These are phyloP conservation scores for Yamadazyma paraphyllophila DNA, from an alignment of 805 yeast species.

Conservation along the genomic window DNA sequence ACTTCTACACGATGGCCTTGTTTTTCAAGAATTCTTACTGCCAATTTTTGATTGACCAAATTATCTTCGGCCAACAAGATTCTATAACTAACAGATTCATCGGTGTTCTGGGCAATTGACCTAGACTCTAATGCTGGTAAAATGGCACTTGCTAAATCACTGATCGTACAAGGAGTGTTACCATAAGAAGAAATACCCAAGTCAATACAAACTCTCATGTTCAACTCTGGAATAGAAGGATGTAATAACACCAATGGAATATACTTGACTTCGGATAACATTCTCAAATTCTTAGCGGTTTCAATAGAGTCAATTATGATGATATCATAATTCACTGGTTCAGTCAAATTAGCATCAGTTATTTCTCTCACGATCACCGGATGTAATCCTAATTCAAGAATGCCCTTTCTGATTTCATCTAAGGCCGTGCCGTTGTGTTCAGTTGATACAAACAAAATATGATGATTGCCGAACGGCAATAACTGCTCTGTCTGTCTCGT, in stretches of 20 bases:
- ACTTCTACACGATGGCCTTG: slow-evolving; percentile 83
- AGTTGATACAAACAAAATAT: slow-evolving; percentile 67
- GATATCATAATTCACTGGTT: slow-evolving; percentile 67
- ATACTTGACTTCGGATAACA: slow-evolving; percentile 74
- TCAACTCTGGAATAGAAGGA: slow-evolving; percentile 71
- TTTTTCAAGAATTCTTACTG: slow-evolving; percentile 80
- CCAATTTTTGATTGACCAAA: slow-evolving; percentile 81
- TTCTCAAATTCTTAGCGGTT: slow-evolving; percentile 66
- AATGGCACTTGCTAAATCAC: slow-evolving; percentile 78
- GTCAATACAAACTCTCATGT: slow-evolving; percentile 79
- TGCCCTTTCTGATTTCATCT: slow-evolving; percentile 48
- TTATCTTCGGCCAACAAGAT: slow-evolving; percentile 85
- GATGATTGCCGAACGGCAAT: slow-evolving; percentile 68
- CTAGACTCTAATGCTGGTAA: slow-evolving; percentile 84
- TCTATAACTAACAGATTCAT: slow-evolving; percentile 71
- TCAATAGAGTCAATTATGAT: slow-evolving; percentile 80
- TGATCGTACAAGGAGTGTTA: slow-evolving; percentile 79
- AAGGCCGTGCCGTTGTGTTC: slow-evolving; percentile 53
- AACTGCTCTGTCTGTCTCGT: slow-evolving; percentile 65
- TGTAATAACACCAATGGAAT: slow-evolving; percentile 79
- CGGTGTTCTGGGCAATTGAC: slow-evolving; percentile 74
- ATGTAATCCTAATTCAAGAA: slow-evolving; percentile 55
- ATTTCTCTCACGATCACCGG: slow-evolving; percentile 60
- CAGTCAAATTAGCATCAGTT: slow-evolving; percentile 54
- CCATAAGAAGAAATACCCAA: slow-evolving; percentile 87